Evolutionary conservation across 352 stramenopile genomes (phyloP).

Genomic region (Phytophthora pini): DNA sequence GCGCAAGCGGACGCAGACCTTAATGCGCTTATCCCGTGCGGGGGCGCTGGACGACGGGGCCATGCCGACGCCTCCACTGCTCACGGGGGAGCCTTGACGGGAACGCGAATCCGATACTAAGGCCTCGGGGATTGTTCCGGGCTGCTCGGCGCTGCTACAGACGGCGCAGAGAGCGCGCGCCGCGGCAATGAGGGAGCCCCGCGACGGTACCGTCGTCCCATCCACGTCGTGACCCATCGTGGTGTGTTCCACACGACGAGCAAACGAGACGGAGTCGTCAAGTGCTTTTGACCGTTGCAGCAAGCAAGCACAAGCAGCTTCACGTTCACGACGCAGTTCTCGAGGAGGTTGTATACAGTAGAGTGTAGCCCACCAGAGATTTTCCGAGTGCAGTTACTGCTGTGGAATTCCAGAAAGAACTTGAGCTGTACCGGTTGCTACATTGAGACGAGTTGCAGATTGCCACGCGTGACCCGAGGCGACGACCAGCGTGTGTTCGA

Average conservation of each 20-base stretch:
- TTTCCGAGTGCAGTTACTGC: not conserved
- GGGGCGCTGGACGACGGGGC: conserved; percentile 26
- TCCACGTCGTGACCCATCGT: conserved; percentile 40
- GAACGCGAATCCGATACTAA: conserved; percentile 40
- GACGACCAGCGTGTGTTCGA: conserved; percentile 15
- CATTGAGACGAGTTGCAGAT: conserved; percentile 15
- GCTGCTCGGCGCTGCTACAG: conserved; percentile 33
- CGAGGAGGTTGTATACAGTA: not conserved
- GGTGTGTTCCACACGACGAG: conserved; percentile 36
- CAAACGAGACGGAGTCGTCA: conserved; percentile 31
- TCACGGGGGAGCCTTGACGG: conserved; percentile 6
- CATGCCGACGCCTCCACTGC: conserved; percentile 24
- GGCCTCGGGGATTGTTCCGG: conserved; percentile 23
- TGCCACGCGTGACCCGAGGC: not conserved
- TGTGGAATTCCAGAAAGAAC: not conserved
- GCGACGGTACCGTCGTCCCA: conserved; percentile 41
- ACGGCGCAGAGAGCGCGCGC: conserved; percentile 40
- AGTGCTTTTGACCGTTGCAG: conserved; percentile 3
- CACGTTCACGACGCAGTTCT: not conserved
- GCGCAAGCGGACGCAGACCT: conserved; percentile 78
- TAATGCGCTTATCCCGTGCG: conserved; percentile 72
- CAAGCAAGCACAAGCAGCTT: not conserved
- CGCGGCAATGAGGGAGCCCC: conserved; percentile 27
- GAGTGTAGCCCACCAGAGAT: not conserved
- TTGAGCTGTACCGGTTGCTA: not conserved